Base-by-base conservation (phyloP, 345 rosid genomes). In the Hirschfeldia incana region DNA sequence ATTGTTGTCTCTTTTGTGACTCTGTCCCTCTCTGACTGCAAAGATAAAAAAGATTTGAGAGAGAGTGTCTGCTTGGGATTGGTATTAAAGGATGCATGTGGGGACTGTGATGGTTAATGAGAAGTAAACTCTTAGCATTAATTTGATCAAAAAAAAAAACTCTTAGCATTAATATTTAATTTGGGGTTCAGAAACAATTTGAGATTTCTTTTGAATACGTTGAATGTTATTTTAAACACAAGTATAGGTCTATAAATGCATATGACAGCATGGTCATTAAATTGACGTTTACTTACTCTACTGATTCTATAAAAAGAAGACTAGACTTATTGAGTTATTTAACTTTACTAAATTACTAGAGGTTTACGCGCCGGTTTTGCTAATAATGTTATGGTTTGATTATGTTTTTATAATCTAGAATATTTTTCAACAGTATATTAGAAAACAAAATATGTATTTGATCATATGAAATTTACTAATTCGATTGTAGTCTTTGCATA, bases 41-140 rank as follows among this genome's bases (percentile, higher is more conserved):
- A 42, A 58, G 68, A 73, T 62, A 15, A 78, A 72, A 65, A 44
- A 3, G 11, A 16, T 61, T 36, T 34, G 26, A 53, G 73, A 46
- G 63, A 57, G 59, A 51, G 70, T 16, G 53, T 29, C 12, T 53
- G 6, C 72, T 49, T 80, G 66, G 64, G 78, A 73, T 73, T 73
- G 69, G 75, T 79, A 79, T 69, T 79, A 74, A 79, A 79, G 78
- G 71, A n/a, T 69, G 67, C 82, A 79, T 79, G 82, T 74, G 78
- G 71, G 68, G 71, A 74, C 78, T 74, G 70, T 28, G 71, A 62
- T 79, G 37, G 83, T 74, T 79, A 74, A 74, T 79, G 75, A 74
- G 49, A 69, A 74, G 78, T 68, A 73, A 79, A 79, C 75, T 74
- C 82, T 79, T 64, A n/a, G 42, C 67, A 55, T 55, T 57, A 55